phyloP scores from a whole-genome alignment of 2,329 filamentous ascomycete genomes.

The Graphilbum fragrans region DNA sequence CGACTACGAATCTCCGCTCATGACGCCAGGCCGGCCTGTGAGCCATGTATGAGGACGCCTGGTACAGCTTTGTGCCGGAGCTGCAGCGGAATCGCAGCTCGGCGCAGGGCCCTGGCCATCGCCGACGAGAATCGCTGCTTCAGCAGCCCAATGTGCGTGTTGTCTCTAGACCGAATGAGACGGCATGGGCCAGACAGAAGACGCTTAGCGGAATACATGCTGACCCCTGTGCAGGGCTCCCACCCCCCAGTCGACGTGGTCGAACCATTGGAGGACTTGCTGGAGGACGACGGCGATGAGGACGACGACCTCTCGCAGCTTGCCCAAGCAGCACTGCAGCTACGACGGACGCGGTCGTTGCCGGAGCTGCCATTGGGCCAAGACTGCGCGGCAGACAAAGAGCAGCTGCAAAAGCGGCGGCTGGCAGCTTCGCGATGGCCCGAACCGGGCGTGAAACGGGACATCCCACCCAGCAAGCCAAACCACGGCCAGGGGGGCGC shows the following conservation, averaged over 20 bases:
- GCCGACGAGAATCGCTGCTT: constrained; percentile 57
- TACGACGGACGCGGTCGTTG: constrained; percentile 62
- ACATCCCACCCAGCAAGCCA: not conserved
- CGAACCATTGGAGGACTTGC: constrained; percentile 44
- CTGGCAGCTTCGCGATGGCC: not conserved
- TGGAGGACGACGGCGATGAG: constrained; percentile 42
- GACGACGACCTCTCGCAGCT: constrained; percentile 6
- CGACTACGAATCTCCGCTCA: not conserved
- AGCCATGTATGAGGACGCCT: constrained; percentile 69
- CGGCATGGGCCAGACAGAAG: too few relatives aligned
- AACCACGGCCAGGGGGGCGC: not conserved
- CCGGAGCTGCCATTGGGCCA: constrained; percentile 55
- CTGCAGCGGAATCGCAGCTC: constrained; percentile 34
- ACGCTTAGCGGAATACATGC: too few relatives aligned
- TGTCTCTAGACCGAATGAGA: too few relatives aligned
- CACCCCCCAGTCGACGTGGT: constrained; percentile 36
- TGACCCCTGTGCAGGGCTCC: constrained; percentile 33
- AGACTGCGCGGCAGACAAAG: constrained; percentile 32
- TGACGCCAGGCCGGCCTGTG: not conserved
- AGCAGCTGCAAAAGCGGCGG: not conserved
- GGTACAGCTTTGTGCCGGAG: constrained; percentile 67
- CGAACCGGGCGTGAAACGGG: not conserved
- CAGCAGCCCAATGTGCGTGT: constrained; percentile 48
- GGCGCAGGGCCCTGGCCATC: constrained; percentile 39
- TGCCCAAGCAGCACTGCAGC: constrained; percentile 51